These are phyloP conservation scores for Fusarium azukiicola DNA, from an alignment of 2,329 filamentous ascomycete species.

Conservation along the genomic window DNA sequence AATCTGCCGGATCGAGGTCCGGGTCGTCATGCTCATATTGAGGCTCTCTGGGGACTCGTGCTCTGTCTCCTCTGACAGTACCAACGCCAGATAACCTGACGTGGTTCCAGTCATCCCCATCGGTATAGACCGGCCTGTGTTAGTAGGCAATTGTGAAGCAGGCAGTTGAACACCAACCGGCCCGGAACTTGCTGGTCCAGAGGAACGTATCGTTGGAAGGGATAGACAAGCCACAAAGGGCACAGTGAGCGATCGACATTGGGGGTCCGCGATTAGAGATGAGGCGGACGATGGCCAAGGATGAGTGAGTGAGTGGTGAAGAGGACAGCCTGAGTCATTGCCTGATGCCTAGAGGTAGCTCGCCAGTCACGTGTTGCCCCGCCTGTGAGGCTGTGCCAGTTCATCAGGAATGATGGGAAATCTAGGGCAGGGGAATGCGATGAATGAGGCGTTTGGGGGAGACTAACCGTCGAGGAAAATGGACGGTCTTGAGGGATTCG, in stretches of 20 bases:
- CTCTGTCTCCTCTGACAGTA: not conserved
- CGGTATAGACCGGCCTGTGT: not conserved
- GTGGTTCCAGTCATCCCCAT: not conserved
- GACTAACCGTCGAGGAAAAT: too few relatives aligned
- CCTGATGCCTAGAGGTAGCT: slow-evolving; percentile 3
- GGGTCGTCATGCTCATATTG: not conserved
- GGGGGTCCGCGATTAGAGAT: not conserved
- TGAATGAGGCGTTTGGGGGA: not conserved
- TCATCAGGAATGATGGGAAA: too few relatives aligned
- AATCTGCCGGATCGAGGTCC: not conserved
- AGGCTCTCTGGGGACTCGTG: not conserved
- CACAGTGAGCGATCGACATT: not conserved
- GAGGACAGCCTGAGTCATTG: not conserved
- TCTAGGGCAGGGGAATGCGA: not conserved
- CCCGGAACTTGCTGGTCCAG: slow-evolving; percentile 3
- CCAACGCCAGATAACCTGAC: not conserved
- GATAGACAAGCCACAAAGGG: not conserved
- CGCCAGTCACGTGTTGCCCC: slow-evolving; percentile 2
- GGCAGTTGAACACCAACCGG: not conserved
- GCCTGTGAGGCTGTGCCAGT: not conserved
- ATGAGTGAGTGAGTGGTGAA: not conserved
- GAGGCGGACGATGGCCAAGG: not conserved
- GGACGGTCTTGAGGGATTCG: too few relatives aligned
- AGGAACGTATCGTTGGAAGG: not conserved
- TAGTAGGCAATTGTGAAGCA: not conserved